A percentile compares a stretch with the other conserved stretches of the same genome.
phyloP scores from a whole-genome alignment of 768 basidiomycete genomes.

The Cantharellus cinnabarinus region DNA sequence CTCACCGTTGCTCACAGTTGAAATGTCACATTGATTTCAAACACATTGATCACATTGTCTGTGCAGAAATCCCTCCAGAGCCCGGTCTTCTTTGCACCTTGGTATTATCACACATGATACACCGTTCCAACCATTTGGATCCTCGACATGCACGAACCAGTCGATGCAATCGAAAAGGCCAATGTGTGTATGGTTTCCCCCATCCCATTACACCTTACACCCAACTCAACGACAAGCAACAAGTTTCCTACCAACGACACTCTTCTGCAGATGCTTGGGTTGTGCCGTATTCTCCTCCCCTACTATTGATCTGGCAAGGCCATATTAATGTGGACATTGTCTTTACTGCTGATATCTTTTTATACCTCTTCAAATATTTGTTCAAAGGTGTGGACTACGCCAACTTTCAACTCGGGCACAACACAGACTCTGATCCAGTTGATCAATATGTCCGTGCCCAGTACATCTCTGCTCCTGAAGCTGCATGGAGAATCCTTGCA shows the following conservation, averaged over 20 bases:
- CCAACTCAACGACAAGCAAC: conserved; percentile 13
- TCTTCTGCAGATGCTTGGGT: not conserved
- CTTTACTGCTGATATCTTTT: not conserved
- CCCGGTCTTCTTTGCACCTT: too few species aligned
- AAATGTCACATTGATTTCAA: conserved; percentile 10
- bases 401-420: not conserved
- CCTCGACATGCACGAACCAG: conserved; percentile 18
- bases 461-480: conserved; percentile 9
- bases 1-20: conserved; percentile 11
- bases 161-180: too few species aligned
- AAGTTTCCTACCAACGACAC: conserved; percentile 7
- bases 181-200: conserved; percentile 6
- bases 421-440: conserved; percentile 2
- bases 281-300: conserved; percentile 1
- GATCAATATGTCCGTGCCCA: conserved; percentile 4
- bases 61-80: too few species aligned
- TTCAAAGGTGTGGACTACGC: conserved; percentile 7
- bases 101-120: too few species aligned
- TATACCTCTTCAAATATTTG: conserved; percentile 10
- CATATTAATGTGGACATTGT: conserved; percentile 7
- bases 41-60: conserved; percentile 18
- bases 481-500: conserved; percentile 6
- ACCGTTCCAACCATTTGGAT: too few species aligned
- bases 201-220: conserved; percentile 12
- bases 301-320: conserved; percentile 5